Percentiles rank a stretch among this genome's conserved stretches.
Conservation (phyloP, 163 green algal genomes). For the Scenedesmus sp. region DNA sequence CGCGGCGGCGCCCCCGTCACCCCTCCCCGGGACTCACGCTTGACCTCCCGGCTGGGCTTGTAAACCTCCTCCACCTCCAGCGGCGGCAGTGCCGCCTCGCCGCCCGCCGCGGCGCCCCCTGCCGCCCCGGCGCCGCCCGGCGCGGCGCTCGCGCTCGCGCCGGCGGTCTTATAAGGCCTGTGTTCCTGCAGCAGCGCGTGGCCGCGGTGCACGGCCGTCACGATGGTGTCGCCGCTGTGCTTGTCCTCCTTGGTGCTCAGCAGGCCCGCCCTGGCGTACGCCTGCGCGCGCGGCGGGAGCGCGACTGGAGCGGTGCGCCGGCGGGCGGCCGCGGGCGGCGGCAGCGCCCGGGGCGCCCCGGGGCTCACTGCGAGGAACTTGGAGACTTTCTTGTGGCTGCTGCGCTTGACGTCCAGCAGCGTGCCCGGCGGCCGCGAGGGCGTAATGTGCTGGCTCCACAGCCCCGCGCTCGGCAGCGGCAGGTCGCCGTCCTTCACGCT, state of each 20-base stretch:
- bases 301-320: not conserved
- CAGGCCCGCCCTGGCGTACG: slow-evolving; percentile 53
- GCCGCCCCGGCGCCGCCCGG: not conserved
- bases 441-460: slow-evolving; percentile 53
- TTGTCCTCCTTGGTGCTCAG: slow-evolving; percentile 66
- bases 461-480: slow-evolving; percentile 14
- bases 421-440: slow-evolving; percentile 46
- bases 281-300: not conserved
- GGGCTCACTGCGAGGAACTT: slow-evolving; percentile 49
- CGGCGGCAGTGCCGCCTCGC: not conserved
- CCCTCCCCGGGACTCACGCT: too few relatives aligned
- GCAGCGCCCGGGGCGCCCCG: too few relatives aligned
- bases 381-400: slow-evolving; percentile 71
- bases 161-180: slow-evolving; percentile 36
- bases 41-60: slow-evolving; percentile 20
- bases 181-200: slow-evolving; percentile 52
- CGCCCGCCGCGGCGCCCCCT: not conserved
- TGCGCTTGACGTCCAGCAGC: slow-evolving; percentile 67
- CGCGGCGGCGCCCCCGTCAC: too few relatives aligned
- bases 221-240: slow-evolving; percentile 61
- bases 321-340: not conserved
- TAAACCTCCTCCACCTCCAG: slow-evolving; percentile 19
- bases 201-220: slow-evolving; percentile 60
- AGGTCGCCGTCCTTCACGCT: slow-evolving; percentile 63
- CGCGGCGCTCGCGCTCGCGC: slow-evolving; percentile 23